These are phyloP conservation scores for Hemerocallis citrina DNA, from an alignment of 106 monocot genomes.

Conservation along the genomic window DNA sequence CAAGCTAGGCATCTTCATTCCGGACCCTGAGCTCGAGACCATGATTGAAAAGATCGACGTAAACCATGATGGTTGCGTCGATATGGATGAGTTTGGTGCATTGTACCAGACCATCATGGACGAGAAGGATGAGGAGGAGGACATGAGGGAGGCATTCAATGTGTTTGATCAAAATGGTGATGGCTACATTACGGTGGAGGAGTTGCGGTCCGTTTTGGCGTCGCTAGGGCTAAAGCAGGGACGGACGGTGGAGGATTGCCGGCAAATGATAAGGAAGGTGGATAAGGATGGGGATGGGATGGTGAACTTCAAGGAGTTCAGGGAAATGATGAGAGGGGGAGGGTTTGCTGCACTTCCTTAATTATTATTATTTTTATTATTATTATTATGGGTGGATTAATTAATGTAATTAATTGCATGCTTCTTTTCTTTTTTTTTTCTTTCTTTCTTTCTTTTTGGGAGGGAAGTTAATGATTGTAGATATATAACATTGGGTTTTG, in stretches of 20 bases:
- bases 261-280: slow-evolving; percentile 42
- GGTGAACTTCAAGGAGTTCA: slow-evolving; percentile 56
- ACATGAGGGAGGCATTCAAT: slow-evolving; percentile 54
- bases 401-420: too few relatives aligned
- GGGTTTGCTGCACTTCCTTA: slow-evolving; percentile 24
- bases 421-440: too few relatives aligned
- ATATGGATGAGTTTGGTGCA: slow-evolving; percentile 25
- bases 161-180: slow-evolving; percentile 57
- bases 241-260: slow-evolving; percentile 31
- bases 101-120: slow-evolving; percentile 33
- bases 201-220: slow-evolving; percentile 16
- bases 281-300: slow-evolving; percentile 54
- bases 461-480: too few relatives aligned
- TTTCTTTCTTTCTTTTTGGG: too few relatives aligned
- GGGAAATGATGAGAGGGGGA: slow-evolving; percentile 48
- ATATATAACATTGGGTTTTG: too few relatives aligned
- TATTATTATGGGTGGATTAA: too few relatives aligned
- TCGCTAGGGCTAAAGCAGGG: slow-evolving; percentile 37
- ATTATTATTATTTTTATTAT: too few relatives aligned
- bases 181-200: slow-evolving; percentile 22
- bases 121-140: slow-evolving; percentile 34
- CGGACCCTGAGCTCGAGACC: slow-evolving; percentile 20
- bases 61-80: slow-evolving; percentile 24
- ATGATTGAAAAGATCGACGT: slow-evolving; percentile 29
- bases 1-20: slow-evolving; percentile 28